Conservation (phyloP, 148 eudicot species). For the Fagopyrum homotropicum region DNA sequence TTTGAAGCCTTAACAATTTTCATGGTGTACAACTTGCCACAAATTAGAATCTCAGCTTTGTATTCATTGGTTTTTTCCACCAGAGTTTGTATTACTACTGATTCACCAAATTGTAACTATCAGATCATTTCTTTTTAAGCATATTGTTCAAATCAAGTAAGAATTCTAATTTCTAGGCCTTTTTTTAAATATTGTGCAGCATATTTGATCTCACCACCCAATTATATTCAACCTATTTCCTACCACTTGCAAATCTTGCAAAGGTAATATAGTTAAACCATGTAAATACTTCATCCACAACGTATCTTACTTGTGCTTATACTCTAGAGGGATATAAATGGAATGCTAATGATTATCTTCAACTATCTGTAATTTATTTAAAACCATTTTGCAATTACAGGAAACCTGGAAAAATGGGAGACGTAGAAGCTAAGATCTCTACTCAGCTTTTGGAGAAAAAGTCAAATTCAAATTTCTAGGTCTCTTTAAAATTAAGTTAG, state of each 20-base stretch:
- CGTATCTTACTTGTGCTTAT: neutral
- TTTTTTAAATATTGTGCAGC: constrained; percentile 61
- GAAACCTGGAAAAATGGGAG: constrained; percentile 93
- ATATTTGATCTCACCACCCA: constrained; percentile 88
- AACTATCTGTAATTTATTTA: constrained; percentile 15
- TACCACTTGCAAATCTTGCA: constrained; percentile 88
- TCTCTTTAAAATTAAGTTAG: neutral
- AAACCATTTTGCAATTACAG: constrained; percentile 81
- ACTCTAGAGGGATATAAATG: neutral
- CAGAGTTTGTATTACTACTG: too few species aligned
- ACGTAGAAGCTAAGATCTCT: constrained; percentile 83
- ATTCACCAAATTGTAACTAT: too few species aligned
- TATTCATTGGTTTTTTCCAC: too few species aligned
- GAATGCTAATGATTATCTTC: neutral
- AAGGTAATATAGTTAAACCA: constrained; percentile 39
- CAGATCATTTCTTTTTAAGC: too few species aligned
- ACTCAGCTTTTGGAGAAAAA: neutral
- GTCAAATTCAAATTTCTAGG: neutral
- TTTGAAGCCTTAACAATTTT: neutral
- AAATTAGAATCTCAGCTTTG: constrained; percentile 1
- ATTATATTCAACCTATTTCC: constrained; percentile 71
- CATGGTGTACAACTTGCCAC: neutral
- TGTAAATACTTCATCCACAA: neutral
- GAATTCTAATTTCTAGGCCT: too few species aligned
- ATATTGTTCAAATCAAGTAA: too few species aligned